Percentiles rank a stretch among this genome's conserved stretches.
Evolutionary conservation across 2,329 filamentous ascomycete genomes (phyloP).

Genomic region (Pezicula carpinea): DNA sequence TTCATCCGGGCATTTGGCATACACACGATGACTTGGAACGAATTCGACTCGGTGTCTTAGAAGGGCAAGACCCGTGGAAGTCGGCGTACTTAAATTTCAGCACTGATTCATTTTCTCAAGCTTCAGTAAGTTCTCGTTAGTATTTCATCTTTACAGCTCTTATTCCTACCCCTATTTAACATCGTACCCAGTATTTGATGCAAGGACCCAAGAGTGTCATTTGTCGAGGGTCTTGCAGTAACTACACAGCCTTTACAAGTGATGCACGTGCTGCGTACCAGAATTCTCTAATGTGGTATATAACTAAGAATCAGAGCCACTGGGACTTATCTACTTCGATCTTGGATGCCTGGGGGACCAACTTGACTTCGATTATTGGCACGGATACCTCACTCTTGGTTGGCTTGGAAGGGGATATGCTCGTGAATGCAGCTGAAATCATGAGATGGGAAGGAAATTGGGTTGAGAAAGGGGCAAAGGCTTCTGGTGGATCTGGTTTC

Average conservation of each 20-base stretch:
- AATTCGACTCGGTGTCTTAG: slow-evolving; percentile 22
- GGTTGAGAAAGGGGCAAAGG: slow-evolving; percentile 31
- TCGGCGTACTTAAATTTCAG: slow-evolving; percentile 9
- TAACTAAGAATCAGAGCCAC: slow-evolving; percentile 32
- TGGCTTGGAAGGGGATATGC: slow-evolving; percentile 34
- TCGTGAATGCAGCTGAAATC: slow-evolving; percentile 39
- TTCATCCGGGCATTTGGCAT: slow-evolving; percentile 30
- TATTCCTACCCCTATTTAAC: no score
- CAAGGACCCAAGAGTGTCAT: slow-evolving; percentile 27
- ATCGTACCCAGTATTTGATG: slow-evolving; percentile 23
- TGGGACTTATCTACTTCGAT: slow-evolving; percentile 32
- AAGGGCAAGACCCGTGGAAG: slow-evolving; percentile 43
- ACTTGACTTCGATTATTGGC: slow-evolving; percentile 30
- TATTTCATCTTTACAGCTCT: no score
- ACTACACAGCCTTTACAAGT: slow-evolving; percentile 32
- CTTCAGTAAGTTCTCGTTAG: neutral
- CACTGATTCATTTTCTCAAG: slow-evolving; percentile 6
- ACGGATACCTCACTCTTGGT: slow-evolving; percentile 33
- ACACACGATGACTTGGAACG: slow-evolving; percentile 30
- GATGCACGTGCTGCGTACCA: slow-evolving; percentile 36
- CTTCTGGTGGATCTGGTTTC: slow-evolving; percentile 33
- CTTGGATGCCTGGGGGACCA: slow-evolving; percentile 32
- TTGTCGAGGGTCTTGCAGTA: slow-evolving; percentile 30
- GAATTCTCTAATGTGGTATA: slow-evolving; percentile 38
- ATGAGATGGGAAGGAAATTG: slow-evolving; percentile 39